These are phyloP conservation scores for Penicillium angulare DNA, from an alignment of 495 filamentous ascomycete species.

Conservation along the genomic window DNA sequence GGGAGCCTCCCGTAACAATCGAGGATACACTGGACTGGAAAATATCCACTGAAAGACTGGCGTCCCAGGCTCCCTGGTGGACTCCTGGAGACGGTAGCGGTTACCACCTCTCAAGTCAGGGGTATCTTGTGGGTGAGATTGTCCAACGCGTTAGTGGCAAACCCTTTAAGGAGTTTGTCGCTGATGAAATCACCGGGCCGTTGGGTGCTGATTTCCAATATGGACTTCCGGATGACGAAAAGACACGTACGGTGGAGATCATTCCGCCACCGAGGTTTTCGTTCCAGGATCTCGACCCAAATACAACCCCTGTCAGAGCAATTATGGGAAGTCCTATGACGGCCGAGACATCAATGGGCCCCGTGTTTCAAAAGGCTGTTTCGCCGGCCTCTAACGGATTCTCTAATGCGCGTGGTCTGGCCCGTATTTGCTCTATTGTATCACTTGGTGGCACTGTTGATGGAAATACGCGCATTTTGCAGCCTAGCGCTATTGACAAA, in stretches of 20 bases:
- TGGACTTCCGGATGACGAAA: slow-evolving; percentile 30
- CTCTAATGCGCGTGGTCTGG: slow-evolving; percentile 33
- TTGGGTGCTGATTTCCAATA: slow-evolving; percentile 41
- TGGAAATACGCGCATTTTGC: slow-evolving; percentile 26
- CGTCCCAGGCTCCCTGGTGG: slow-evolving; percentile 43
- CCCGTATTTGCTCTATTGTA: slow-evolving; percentile 30
- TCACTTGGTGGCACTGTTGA: slow-evolving; percentile 29
- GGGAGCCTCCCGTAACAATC: slow-evolving; percentile 27
- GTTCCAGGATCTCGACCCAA: slow-evolving; percentile 2
- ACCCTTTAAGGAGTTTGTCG: slow-evolving; percentile 37
- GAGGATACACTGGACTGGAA: slow-evolving; percentile 31
- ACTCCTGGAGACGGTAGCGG: slow-evolving; percentile 37
- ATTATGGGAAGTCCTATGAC: slow-evolving; percentile 9
- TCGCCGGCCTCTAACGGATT: slow-evolving; percentile 33
- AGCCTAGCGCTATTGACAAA: slow-evolving; percentile 29
- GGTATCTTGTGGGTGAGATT: slow-evolving; percentile 40
- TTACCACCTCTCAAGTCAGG: slow-evolving; percentile 40
- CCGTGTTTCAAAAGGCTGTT: slow-evolving; percentile 23
- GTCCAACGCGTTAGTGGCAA: slow-evolving; percentile 39
- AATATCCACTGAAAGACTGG: slow-evolving; percentile 29
- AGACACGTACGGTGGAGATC: slow-evolving; percentile 29
- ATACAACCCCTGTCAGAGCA: slow-evolving; percentile 13
- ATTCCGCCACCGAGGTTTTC: slow-evolving; percentile 11
- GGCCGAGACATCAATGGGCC: neutral
- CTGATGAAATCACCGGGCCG: slow-evolving; percentile 37